phyloP scores from a whole-genome alignment of 2,329 filamentous ascomycete genomes.

The Fusarium sp. region DNA sequence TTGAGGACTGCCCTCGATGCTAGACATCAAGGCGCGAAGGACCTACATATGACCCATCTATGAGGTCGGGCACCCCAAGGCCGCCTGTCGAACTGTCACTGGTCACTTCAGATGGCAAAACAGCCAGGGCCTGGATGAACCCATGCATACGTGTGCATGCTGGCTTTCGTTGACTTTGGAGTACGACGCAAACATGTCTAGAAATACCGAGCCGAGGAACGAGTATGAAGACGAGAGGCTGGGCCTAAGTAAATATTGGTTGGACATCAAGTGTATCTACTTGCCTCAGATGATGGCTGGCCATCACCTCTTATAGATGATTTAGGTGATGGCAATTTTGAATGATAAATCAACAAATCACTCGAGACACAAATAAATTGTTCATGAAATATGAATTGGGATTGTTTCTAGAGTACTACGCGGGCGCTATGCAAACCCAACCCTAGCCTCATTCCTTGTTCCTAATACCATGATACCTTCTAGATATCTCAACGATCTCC shows the following conservation, averaged over 20 bases:
- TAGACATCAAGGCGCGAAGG: not conserved
- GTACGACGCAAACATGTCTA: not conserved
- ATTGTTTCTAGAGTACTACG: slow-evolving; percentile 32
- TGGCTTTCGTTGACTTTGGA: not conserved
- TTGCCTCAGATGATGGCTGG: not conserved
- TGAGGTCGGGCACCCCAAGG: not conserved
- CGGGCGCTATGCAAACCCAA: slow-evolving; percentile 6
- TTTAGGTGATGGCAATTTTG: not conserved
- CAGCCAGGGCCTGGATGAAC: not conserved
- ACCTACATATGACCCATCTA: not conserved
- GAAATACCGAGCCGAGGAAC: not conserved
- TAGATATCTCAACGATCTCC: slow-evolving; percentile 22
- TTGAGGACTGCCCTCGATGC: not conserved
- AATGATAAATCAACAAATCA: not conserved
- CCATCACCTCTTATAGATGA: not conserved
- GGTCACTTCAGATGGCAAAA: not conserved
- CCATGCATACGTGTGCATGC: not conserved
- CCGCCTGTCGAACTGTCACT: not conserved
- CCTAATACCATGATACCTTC: slow-evolving; percentile 12
- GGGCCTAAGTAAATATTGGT: not conserved
- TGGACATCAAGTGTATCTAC: not conserved
- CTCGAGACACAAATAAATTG: not conserved
- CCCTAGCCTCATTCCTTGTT: slow-evolving; percentile 1
- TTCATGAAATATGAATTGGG: slow-evolving; percentile 42
- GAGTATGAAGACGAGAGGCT: not conserved